These are phyloP conservation scores for Venturia effusa DNA, from an alignment of 2,329 filamentous ascomycete species.

Conservation along the genomic window DNA sequence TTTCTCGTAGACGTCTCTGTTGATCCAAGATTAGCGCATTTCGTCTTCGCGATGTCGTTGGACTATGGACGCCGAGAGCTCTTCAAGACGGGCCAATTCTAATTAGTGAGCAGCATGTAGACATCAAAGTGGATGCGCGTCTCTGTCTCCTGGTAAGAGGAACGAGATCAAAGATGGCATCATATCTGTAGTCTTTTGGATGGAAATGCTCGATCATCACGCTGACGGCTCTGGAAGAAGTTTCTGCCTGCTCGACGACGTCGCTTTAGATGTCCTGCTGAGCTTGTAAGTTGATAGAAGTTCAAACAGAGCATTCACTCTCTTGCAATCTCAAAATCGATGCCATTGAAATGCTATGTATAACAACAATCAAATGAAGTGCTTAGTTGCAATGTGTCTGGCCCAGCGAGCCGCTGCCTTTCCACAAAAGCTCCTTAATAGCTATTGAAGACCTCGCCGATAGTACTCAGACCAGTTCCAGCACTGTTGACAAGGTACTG, in stretches of 20 bases:
- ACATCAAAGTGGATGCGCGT: background rate
- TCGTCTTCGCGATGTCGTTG: background rate
- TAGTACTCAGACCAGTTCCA: background rate
- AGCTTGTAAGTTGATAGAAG: background rate
- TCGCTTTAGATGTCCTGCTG: background rate
- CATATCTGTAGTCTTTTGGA: background rate
- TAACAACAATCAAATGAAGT: background rate
- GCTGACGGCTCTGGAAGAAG: background rate
- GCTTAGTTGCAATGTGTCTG: background rate
- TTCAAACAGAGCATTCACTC: no score
- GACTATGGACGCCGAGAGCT: background rate
- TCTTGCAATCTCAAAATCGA: no score
- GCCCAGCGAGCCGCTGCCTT: background rate
- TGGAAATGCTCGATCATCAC: background rate
- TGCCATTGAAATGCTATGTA: background rate
- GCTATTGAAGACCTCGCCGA: constrained; percentile 4
- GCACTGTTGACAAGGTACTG: constrained; percentile 3
- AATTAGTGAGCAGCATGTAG: background rate
- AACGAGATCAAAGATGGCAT: background rate
- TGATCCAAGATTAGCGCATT: background rate
- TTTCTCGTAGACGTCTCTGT: background rate
- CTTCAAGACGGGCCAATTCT: background rate
- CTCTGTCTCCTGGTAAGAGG: background rate
- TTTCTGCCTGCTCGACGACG: background rate
- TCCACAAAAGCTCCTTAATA: background rate